Base-by-base conservation (phyloP, 768 basidiomycete species). In the Lentinula lateritia region DNA sequence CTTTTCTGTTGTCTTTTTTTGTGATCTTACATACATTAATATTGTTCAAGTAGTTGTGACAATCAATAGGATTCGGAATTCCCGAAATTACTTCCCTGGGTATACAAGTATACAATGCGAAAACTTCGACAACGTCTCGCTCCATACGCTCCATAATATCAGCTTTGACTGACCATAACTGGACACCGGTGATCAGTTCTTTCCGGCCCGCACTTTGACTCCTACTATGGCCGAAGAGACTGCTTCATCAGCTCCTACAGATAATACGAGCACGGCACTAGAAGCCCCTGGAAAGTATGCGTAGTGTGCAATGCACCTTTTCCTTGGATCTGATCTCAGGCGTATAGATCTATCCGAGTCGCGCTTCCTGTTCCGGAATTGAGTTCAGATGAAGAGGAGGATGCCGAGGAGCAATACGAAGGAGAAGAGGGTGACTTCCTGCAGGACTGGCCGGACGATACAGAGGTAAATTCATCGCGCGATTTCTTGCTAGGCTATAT, bases 401-500 rank as follows among this genome's bases (percentile, higher is more conserved):
- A 69, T 3, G 72, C 68, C 23, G 71, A 71, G 6, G 75, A 79
- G 64, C 74, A 73, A 54, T 75, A 76, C 58, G 85, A 82, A 42
- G 82, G 72, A 23, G 78, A 85, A 28, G 84, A 86, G 52, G 85
- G 81, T 2, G 87, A 95, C 69, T 84, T 89, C 10, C 75, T 96
- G 20, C 85, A 78, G 54, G 88, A 88, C 65, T 87, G 90, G 64
- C 92, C 94, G 1, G 91, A 93, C 62, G 88, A 95, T 39, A 90
- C 90, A 1, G 87, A 93, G 73, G 94, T 92, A 66, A 65, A 43
- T n/a, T 34, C 38, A 20, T 59, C 12, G 13, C 50, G 35, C 52
- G 36, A n/a, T 13, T 41, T 55, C 18, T 6, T 7, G 38, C 20
- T 41, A 38, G 15, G n/a, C 32, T 57, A 28, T 16, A 20, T n/a